Evolutionary conservation across 768 basidiomycete genomes (phyloP), one percentile per base, ranked within the genome.

Genomic region (Termitomyces sp.): DNA sequence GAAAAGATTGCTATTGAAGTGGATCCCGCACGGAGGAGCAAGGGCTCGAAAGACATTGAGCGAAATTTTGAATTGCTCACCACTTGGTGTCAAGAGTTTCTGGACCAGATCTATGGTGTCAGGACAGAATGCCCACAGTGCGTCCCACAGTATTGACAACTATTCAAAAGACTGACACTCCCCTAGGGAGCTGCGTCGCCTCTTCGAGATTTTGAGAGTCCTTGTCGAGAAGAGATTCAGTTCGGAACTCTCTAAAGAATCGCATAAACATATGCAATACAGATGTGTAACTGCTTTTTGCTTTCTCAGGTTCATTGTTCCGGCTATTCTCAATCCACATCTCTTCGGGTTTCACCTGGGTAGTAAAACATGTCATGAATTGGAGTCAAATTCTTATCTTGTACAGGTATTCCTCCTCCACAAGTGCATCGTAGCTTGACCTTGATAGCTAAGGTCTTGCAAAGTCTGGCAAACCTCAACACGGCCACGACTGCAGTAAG

Each of bases 211-310:
- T 43, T 82, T 93, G 44, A 83, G 91, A 18, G 78, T 77, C 53
- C 76, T 92, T 48, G 90, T 93, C 2, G 91, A 92, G 68, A 76
- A 78, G 57, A 82, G 84, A 26, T 88, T 85, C 63, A 73, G 76
- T 47, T 70, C 76, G 26, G 76, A 78, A 43, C 71, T 62, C 9
- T 60, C 71, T 10, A 74, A 79, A 8, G 80, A 78, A 14, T 74
- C 75, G 27, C 80, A 79, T 59, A 73, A 71, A 40, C 79, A 88
- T 33, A 72, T 92, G 33, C 89, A 84, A 34, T 86, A 83, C 81
- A 92, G 93, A 68, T 86, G 88, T 64, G 89, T 95, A 43, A 91
- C 89, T 36, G 93, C 93, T 1, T 95, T 95, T 68, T 85, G 89
- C 68, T 95, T 95, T 72, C 79, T 95, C 43, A 83, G 93, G 42